phyloP scores from a whole-genome alignment of 768 basidiomycete species.

The Rhodotorula babjevae region DNA sequence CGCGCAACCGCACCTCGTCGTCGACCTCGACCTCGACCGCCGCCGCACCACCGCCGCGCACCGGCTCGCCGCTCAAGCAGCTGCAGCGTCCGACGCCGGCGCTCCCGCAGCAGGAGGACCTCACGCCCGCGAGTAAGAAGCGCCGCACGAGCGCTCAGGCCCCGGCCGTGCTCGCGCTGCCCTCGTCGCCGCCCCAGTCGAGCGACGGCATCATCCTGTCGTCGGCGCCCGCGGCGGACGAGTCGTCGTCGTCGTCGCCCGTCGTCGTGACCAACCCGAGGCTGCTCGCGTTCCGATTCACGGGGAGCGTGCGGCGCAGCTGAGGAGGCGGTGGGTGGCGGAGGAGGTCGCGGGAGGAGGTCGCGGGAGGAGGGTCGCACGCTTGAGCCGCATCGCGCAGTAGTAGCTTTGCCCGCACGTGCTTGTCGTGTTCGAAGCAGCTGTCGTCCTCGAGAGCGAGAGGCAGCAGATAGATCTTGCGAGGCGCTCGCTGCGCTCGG shows the following conservation, averaged over 20 bases:
- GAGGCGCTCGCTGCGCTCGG: too few relatives aligned
- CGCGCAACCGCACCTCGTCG: neutral
- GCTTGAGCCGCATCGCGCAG: too few relatives aligned
- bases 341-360: too few relatives aligned
- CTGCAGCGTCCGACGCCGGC: neutral
- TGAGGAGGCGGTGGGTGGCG: neutral
- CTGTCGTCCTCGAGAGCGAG: too few relatives aligned
- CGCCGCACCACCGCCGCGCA: neutral
- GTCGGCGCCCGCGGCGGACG: too few relatives aligned
- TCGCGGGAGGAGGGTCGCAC: too few relatives aligned
- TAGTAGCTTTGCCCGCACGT: too few relatives aligned
- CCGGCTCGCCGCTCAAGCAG: neutral
- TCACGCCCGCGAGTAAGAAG: neutral
- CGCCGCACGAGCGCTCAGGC: neutral
- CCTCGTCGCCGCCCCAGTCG: neutral
- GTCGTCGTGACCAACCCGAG: conserved; percentile 26
- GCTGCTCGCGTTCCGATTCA: conserved; percentile 23
- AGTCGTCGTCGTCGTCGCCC: conserved; percentile 8
- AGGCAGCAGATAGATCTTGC: too few relatives aligned
- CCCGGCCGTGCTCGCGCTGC: neutral
- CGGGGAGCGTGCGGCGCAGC: neutral
- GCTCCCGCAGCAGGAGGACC: neutral
- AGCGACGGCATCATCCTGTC: too few relatives aligned
- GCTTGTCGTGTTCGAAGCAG: too few relatives aligned
- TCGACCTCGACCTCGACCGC: too few relatives aligned